Evolutionary conservation across 176 grass and related monocot genomes (phyloP).

Genomic region (Saccharum spontaneum): DNA sequence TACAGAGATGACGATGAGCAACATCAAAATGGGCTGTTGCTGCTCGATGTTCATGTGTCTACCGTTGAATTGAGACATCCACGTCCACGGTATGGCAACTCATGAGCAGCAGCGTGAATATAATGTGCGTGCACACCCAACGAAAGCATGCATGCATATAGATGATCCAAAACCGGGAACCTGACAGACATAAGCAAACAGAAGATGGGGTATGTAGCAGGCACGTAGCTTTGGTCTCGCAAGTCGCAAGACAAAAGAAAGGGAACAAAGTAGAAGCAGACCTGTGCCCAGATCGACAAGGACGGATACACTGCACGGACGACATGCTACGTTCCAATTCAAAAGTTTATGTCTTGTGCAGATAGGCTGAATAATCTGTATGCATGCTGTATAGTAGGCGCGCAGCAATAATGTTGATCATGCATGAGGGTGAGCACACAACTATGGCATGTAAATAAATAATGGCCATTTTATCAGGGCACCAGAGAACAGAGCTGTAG

Average conservation of each 20-base stretch:
- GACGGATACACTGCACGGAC: slow-evolving; percentile 14
- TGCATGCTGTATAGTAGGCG: background rate
- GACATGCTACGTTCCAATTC: background rate
- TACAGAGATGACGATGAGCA: background rate
- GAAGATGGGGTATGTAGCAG: background rate
- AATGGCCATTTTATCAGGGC: background rate
- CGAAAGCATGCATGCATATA: slow-evolving; percentile 4
- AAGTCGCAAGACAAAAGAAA: slow-evolving; percentile 26
- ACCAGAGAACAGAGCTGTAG: background rate
- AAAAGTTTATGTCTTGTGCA: background rate
- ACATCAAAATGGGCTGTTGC: background rate
- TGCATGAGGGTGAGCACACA: background rate
- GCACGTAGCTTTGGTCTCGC: background rate
- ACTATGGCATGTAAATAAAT: background rate
- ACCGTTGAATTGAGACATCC: background rate
- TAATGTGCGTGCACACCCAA: background rate
- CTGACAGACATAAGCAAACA: slow-evolving; percentile 32
- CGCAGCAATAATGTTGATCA: background rate
- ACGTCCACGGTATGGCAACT: background rate
- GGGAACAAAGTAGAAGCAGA: slow-evolving; percentile 31
- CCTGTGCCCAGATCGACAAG: background rate
- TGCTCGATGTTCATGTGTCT: background rate
- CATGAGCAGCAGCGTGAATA: background rate
- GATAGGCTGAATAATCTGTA: background rate
- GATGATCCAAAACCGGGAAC: slow-evolving; percentile 35